Evolutionary conservation across 1,284 basidiomycete genomes (phyloP), one percentile per base, ranked within the genome.

Genomic region (Heterobasidion occidentale): DNA sequence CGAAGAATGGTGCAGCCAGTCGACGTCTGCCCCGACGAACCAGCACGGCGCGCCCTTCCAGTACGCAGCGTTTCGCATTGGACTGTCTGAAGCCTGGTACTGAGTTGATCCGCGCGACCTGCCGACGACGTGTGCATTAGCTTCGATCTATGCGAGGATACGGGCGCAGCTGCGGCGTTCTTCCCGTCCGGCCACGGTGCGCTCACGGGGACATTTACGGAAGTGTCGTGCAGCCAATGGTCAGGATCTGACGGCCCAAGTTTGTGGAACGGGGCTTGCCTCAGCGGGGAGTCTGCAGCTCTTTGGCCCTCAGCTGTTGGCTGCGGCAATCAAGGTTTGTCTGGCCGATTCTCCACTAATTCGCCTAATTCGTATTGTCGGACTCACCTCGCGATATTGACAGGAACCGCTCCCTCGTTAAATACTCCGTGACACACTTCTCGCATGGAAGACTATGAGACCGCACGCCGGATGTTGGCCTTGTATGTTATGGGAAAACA

Each of bases 101-200:
- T 7, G 7, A 33, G 42, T 33, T 36, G 9, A n/a, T n/a, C 12
- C 27, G 14, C 7, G 33, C 19, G 7, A 9, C 33, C 11, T 5
- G 17, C 46, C n/a, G 19, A 7, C 44, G 42, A 52, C 36, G 3
- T 38, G 19, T 47, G 38, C 3, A 5, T 27, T 54, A 81, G 79
- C 65, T 84, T 84, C 63, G 81, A 84, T 64, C 75, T 84, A 36
- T 83, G 81, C 63, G 70, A 78, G 57, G 82, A 83, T 61, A 79
- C 78, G 11, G 80, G 81, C 50, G 79, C 77, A 34, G 62, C 77
- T 3, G 63, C 51, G 2, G 72, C 71, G 14, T 84, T 84, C 70
- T 84, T 84, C 76, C 80, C 80, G 2, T 74, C 72, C 3, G 77
- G 75, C 0, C 79, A 78, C 60, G 77, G 75, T 14, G 80, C 81